These are phyloP conservation scores for Daldinia sp. DNA, from an alignment of 2,329 filamentous ascomycete species.

Conservation along the genomic window DNA sequence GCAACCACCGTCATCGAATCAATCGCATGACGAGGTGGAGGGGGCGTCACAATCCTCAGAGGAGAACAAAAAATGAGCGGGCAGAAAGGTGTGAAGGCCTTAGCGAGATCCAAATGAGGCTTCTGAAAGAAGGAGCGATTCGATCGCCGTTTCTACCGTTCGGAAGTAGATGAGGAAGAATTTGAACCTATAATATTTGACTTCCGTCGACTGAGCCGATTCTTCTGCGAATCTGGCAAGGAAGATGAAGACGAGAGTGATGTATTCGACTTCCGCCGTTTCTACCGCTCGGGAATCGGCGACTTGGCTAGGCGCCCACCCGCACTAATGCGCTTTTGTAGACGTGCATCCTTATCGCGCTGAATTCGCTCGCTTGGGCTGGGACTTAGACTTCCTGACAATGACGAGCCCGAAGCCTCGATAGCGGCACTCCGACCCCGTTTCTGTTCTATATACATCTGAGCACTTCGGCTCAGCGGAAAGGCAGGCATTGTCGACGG, in stretches of 20 bases:
- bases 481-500: slow-evolving; percentile 79
- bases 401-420: slow-evolving; percentile 53
- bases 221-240: slow-evolving; percentile 31
- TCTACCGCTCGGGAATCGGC: slow-evolving; percentile 64
- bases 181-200: slow-evolving; percentile 37
- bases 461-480: slow-evolving; percentile 81
- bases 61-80: slow-evolving; percentile 38
- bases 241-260: slow-evolving; percentile 37
- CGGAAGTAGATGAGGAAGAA: slow-evolving; percentile 43
- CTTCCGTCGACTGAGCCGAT: slow-evolving; percentile 37
- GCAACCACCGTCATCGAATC: slow-evolving; percentile 31
- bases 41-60: slow-evolving; percentile 26
- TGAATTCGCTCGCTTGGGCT: slow-evolving; percentile 58
- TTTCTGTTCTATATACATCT: slow-evolving; percentile 85
- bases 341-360: slow-evolving; percentile 69
- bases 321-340: slow-evolving; percentile 82
- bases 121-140: slow-evolving; percentile 43
- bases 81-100: slow-evolving; percentile 35
- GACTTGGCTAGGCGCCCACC: slow-evolving; percentile 75
- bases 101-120: slow-evolving; percentile 42
- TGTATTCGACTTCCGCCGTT: slow-evolving; percentile 46
- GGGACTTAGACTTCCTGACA: slow-evolving; percentile 58
- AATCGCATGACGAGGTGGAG: slow-evolving; percentile 32
- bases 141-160: slow-evolving; percentile 49
- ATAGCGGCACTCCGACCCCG: slow-evolving; percentile 58